phyloP scores from a whole-genome alignment of 805 yeast species.

The Saccharomycopsis malanga region DNA sequence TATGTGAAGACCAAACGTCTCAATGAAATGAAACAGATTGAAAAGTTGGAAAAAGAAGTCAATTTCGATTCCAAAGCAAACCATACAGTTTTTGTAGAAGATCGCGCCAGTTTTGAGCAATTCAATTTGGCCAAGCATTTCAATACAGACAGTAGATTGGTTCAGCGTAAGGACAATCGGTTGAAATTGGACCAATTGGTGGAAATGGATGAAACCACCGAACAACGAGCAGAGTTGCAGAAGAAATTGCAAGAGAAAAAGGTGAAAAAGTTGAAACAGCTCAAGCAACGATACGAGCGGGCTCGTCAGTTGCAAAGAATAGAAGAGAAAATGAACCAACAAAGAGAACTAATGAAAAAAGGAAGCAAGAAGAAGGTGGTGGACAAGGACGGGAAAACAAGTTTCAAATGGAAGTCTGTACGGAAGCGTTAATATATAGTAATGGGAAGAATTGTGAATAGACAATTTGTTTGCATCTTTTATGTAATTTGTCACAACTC shows the following conservation, averaged over 20 bases:
- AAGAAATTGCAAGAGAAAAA: conserved; percentile 42
- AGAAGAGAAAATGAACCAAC: conserved; percentile 65
- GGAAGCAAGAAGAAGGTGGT: conserved; percentile 77
- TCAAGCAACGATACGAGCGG: conserved; percentile 63
- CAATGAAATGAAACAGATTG: conserved; percentile 59
- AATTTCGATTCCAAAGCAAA: conserved; percentile 54
- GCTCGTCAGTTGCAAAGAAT: conserved; percentile 61
- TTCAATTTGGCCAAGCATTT: conserved; percentile 64
- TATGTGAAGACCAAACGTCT: conserved; percentile 74
- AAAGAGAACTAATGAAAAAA: conserved; percentile 82
- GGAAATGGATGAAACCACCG: conserved; percentile 25
- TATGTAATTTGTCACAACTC: no score
- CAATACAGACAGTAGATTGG: conserved; percentile 58
- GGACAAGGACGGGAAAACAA: conserved; percentile 57
- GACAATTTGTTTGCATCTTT: no score
- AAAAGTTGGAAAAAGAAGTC: conserved; percentile 39
- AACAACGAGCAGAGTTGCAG: conserved; percentile 26
- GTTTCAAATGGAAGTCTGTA: conserved; percentile 80
- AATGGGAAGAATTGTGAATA: background rate
- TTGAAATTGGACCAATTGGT: conserved; percentile 44
- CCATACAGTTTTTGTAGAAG: conserved; percentile 82
- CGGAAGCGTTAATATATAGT: conserved; percentile 38
- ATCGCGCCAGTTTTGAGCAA: conserved; percentile 42
- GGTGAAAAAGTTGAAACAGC: conserved; percentile 49
- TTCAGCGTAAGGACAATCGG: conserved; percentile 66